Percentiles rank a stretch among this genome's conserved stretches.
Evolutionary conservation across 306 rosid genomes (phyloP).

Genomic region (Erythrophleum fordii): DNA sequence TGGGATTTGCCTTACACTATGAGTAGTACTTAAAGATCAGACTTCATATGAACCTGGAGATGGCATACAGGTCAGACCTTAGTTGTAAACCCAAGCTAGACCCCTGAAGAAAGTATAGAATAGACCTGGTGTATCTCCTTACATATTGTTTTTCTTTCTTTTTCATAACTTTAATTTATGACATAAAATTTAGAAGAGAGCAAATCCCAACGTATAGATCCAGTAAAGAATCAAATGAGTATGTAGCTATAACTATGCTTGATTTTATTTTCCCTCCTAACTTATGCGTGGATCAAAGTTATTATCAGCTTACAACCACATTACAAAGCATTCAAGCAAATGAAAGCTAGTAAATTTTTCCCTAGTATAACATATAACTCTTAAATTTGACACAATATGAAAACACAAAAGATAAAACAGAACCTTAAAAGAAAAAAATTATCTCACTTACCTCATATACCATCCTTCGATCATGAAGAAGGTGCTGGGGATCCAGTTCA

Average conservation of each 20-base stretch:
- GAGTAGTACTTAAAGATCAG: neutral
- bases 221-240: slow-evolving; percentile 12
- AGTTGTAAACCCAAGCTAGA: slow-evolving; percentile 1
- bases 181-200: neutral
- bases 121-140: neutral
- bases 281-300: slow-evolving; percentile 9
- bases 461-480: slow-evolving; percentile 94
- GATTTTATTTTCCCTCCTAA: slow-evolving; percentile 27
- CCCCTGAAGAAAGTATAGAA: neutral
- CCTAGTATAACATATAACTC: neutral
- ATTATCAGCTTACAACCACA: slow-evolving; percentile 28
- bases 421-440: neutral
- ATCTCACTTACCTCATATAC: slow-evolving; percentile 80
- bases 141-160: neutral
- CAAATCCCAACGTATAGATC: slow-evolving; percentile 4
- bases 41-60: neutral
- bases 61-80: neutral
- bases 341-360: slow-evolving; percentile 21
- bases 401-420: slow-evolving; percentile 7
- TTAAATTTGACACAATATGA: slow-evolving; percentile 31
- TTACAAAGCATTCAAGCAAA: slow-evolving; percentile 27
- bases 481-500: slow-evolving; percentile 91
- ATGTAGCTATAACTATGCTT: slow-evolving; percentile 28
- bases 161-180: neutral
- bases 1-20: neutral